Percentiles rank a stretch among this genome's conserved stretches.
phyloP scores from a whole-genome alignment of 129 eudicot species.

The Tanacetum coccineum region DNA sequence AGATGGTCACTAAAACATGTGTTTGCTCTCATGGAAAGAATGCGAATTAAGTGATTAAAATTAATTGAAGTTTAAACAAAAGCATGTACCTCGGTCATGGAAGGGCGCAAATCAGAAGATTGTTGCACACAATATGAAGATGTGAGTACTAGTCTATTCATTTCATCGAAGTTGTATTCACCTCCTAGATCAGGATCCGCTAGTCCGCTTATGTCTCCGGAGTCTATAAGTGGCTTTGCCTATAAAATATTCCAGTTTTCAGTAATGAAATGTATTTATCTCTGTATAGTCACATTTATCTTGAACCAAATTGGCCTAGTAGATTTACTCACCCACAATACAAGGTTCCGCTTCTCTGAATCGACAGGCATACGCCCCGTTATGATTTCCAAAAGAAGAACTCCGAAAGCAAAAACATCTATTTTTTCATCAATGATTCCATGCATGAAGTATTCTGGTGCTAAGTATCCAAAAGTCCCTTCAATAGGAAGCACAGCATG shows the following conservation, averaged over 20 bases:
- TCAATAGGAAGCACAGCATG: conserved; percentile 71
- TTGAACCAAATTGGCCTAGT: neutral
- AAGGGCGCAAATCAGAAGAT: conserved; percentile 68
- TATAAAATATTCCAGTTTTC: conserved; percentile 5
- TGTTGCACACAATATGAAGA: conserved; percentile 84
- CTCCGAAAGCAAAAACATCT: conserved; percentile 84
- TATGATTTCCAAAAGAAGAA: conserved; percentile 74
- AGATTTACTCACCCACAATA: conserved; percentile 59
- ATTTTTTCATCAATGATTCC: conserved; percentile 90
- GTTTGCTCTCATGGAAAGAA: neutral
- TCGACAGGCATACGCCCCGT: conserved; percentile 85
- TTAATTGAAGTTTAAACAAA: neutral
- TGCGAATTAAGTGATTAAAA: neutral
- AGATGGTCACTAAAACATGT: neutral
- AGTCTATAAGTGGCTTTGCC: conserved; percentile 87
- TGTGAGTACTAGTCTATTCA: conserved; percentile 59
- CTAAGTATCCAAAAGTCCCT: conserved; percentile 93
- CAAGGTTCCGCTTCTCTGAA: conserved; percentile 58
- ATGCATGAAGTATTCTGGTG: conserved; percentile 93
- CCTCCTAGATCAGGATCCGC: conserved; percentile 68
- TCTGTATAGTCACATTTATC: neutral
- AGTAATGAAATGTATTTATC: neutral
- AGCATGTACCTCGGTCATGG: conserved; percentile 68
- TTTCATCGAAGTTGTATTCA: conserved; percentile 49
- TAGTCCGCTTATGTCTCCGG: conserved; percentile 50